Evolutionary conservation across 2,329 filamentous ascomycete genomes (phyloP).

Genomic region (Thelonectria discophora): DNA sequence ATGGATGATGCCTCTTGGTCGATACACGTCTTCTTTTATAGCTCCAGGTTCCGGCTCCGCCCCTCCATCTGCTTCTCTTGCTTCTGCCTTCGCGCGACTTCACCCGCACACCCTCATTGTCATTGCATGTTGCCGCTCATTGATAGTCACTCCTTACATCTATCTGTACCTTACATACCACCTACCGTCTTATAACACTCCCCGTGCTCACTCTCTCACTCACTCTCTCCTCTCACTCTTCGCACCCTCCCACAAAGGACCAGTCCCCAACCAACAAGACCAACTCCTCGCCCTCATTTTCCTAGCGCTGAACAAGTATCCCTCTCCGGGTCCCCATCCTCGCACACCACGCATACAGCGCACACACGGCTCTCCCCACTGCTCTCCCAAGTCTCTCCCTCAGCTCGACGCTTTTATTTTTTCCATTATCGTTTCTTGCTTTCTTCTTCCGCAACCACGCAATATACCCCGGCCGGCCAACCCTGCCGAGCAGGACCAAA

Average conservation of each 20-base stretch:
- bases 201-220: slow-evolving; percentile 33
- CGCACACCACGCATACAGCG: background rate
- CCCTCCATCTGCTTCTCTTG: slow-evolving; percentile 37
- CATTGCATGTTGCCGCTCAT: slow-evolving; percentile 32
- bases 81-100: slow-evolving; percentile 39
- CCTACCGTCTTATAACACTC: slow-evolving; percentile 37
- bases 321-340: slow-evolving; percentile 18
- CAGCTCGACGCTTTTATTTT: slow-evolving; percentile 28
- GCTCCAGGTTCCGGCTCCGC: slow-evolving; percentile 44
- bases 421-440: slow-evolving; percentile 18
- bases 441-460: slow-evolving; percentile 30
- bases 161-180: slow-evolving; percentile 28
- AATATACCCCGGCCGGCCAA: slow-evolving; percentile 33
- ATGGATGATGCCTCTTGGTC: slow-evolving; percentile 44
- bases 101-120: slow-evolving; percentile 37
- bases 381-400: slow-evolving; percentile 11
- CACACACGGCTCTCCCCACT: slow-evolving; percentile 16
- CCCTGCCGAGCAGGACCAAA: slow-evolving; percentile 25
- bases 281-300: slow-evolving; percentile 42
- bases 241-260: slow-evolving; percentile 21
- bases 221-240: slow-evolving; percentile 13
- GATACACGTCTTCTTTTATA: slow-evolving; percentile 45
- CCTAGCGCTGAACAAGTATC: slow-evolving; percentile 25
- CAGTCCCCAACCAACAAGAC: slow-evolving; percentile 26
- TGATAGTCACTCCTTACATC: slow-evolving; percentile 42